Evolutionary conservation across 169 alveolate genomes (phyloP), one percentile per base, ranked within the genome.

Genomic region (Plasmodium chabaudi): DNA sequence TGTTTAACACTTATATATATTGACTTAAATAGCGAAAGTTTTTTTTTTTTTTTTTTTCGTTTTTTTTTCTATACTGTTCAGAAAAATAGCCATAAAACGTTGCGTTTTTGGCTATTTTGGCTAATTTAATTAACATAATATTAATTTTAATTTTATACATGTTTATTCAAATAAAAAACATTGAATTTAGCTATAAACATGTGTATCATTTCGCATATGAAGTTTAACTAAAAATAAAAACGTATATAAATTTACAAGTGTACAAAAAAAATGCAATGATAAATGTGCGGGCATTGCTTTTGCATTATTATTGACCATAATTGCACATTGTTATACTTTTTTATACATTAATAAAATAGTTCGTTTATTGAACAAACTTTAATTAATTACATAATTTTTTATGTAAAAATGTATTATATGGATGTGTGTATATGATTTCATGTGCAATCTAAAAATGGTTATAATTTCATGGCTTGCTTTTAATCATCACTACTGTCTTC

Each of bases 11-110:
- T 13, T n/a, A 51, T 15, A 51, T 51, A 51, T 15, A 15, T 13
- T 12, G 19, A 51, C n/a, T 13, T 15, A 51, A 13, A 51, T 15
- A 12, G 7, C 19, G 23, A 13, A 15, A 13, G 5, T 12, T 12
- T 12, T 56, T 17, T 9, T 25, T 71, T 74, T 60, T 74, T 42
- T 72, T 74, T 74, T 74, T 73, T 73, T 59, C 17, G 39, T 73
- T 73, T 61, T 74, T 74, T 74, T 74, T 12, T 60, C 72, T 74
- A 73, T 47, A 61, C 74, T 19, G 42, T 42, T 74, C 72, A 74
- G 74, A 49, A 59, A 60, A 74, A 61, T 46, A 39, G 42, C 42
- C 27, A 42, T 46, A 42, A n/a, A 59, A 5, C 39, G 59, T 60
- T 61, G 88, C 57, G 25, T 19, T 77, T 77, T 77, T 77, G 63